Evolutionary conservation across 176 grass and related monocot genomes (phyloP).

Genomic region (Lolium multiflorum): DNA sequence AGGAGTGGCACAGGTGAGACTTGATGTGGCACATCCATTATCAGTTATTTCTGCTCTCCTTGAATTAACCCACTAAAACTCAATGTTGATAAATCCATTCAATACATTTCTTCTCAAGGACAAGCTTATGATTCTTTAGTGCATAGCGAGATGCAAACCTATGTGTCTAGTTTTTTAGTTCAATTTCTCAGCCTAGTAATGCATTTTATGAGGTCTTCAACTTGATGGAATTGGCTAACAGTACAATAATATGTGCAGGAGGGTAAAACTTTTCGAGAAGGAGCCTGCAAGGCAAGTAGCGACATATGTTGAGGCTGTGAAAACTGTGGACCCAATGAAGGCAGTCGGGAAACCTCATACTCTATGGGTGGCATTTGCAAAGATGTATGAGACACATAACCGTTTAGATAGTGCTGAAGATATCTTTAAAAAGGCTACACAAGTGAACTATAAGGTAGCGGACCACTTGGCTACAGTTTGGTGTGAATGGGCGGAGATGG

Average conservation of each 20-base stretch:
- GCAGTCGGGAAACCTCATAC: conserved; percentile 90
- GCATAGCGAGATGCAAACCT: background rate
- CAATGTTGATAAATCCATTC: background rate
- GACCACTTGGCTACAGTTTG: conserved; percentile 80
- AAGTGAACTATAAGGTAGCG: conserved; percentile 77
- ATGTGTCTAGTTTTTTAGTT: background rate
- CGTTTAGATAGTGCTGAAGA: conserved; percentile 79
- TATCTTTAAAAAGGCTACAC: conserved; percentile 70
- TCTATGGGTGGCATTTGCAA: conserved; percentile 80
- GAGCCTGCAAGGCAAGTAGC: conserved; percentile 68
- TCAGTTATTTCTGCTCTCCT: background rate
- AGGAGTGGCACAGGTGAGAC: conserved; percentile 82
- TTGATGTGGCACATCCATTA: conserved; percentile 29
- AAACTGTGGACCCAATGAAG: conserved; percentile 87
- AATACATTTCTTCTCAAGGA: background rate
- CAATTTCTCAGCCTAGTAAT: background rate
- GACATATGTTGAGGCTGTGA: conserved; percentile 87
- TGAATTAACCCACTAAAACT: background rate
- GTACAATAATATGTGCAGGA: conserved; percentile 53
- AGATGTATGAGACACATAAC: conserved; percentile 85
- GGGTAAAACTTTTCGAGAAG: conserved; percentile 87
- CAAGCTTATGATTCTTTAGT: background rate
- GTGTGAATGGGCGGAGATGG: conserved; percentile 94
- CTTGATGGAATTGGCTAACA: conserved; percentile 43
- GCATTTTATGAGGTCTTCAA: background rate